Conservation (phyloP, 768 basidiomycete genomes). For the Suillus hirtellus region DNA sequence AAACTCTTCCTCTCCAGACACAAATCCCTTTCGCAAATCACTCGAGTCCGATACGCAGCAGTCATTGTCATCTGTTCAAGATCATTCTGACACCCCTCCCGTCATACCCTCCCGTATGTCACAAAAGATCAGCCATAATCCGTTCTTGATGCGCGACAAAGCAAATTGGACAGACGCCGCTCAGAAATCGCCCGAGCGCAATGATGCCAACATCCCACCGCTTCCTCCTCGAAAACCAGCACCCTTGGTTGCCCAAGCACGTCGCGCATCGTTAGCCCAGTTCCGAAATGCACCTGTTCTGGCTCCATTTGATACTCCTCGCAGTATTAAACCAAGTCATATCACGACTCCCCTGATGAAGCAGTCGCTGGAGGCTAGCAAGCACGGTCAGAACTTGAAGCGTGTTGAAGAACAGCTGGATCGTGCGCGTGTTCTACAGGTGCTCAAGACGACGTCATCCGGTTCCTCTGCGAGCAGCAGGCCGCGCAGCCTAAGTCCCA, state of each 20-base stretch:
- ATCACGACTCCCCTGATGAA: slow-evolving; percentile 66
- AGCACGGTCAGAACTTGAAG: slow-evolving; percentile 69
- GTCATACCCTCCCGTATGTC: slow-evolving; percentile 15
- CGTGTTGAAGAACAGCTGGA: slow-evolving; percentile 67
- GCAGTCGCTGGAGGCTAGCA: slow-evolving; percentile 73
- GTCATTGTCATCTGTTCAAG: not conserved
- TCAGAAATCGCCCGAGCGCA: slow-evolving; percentile 13
- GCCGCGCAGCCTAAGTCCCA: slow-evolving; percentile 34
- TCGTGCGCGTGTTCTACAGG: slow-evolving; percentile 67
- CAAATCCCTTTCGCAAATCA: slow-evolving; percentile 31
- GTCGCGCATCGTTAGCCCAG: slow-evolving; percentile 19
- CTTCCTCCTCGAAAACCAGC: slow-evolving; percentile 40
- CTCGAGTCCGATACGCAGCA: slow-evolving; percentile 15
- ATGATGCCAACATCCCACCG: slow-evolving; percentile 28
- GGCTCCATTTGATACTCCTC: slow-evolving; percentile 17
- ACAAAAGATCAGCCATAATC: slow-evolving; percentile 31
- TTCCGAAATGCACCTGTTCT: slow-evolving; percentile 7
- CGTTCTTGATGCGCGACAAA: slow-evolving; percentile 30
- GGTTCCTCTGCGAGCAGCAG: slow-evolving; percentile 22
- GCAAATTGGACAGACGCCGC: slow-evolving; percentile 6
- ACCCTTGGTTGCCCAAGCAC: slow-evolving; percentile 17
- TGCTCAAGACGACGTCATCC: slow-evolving; percentile 63
- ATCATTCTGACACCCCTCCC: slow-evolving; percentile 13
- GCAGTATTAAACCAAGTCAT: slow-evolving; percentile 38
- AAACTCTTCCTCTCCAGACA: slow-evolving; percentile 25